Conservation (phyloP, 2,329 filamentous ascomycete species). For the Colletotrichum navitas region DNA sequence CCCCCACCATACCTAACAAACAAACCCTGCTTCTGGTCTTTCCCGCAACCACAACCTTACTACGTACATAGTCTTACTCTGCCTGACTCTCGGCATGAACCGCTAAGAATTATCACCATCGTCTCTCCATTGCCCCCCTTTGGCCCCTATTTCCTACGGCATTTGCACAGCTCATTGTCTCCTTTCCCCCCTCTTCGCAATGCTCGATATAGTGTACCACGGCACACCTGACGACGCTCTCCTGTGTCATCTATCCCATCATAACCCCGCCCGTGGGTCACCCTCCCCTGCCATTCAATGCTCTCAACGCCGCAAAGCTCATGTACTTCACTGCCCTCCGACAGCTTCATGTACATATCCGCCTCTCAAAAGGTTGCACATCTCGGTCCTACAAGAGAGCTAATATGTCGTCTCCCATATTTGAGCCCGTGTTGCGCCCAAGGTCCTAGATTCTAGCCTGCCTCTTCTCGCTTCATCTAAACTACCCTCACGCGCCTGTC, state of each 20-base stretch:
- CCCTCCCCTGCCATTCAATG: constrained; percentile 21
- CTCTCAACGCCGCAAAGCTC: constrained; percentile 5
- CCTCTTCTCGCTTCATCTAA: constrained; percentile 7
- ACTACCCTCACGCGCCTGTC: background rate
- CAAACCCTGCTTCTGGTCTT: too few species aligned
- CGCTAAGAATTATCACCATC: background rate
- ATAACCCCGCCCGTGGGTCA: constrained; percentile 3
- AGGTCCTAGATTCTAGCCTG: constrained; percentile 23
- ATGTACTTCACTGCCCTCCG: constrained; percentile 6
- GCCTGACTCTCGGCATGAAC: background rate
- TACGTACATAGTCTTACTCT: background rate
- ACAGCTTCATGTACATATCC: constrained; percentile 27
- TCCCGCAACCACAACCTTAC: background rate
- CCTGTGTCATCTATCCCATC: constrained; percentile 25
- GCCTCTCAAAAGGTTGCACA: background rate
- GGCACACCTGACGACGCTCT: background rate
- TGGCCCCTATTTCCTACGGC: background rate
- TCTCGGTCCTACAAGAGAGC: constrained; percentile 23
- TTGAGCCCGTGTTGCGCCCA: constrained; percentile 27
- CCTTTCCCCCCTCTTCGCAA: constrained; percentile 1
- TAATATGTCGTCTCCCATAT: constrained; percentile 25
- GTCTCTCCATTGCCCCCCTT: background rate
- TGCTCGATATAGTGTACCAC: background rate
- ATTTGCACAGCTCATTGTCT: background rate
- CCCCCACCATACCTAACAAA: too few species aligned